These are phyloP conservation scores for Ogataea parapolymorpha DNA, from an alignment of 805 yeast species.

Conservation along the genomic window DNA sequence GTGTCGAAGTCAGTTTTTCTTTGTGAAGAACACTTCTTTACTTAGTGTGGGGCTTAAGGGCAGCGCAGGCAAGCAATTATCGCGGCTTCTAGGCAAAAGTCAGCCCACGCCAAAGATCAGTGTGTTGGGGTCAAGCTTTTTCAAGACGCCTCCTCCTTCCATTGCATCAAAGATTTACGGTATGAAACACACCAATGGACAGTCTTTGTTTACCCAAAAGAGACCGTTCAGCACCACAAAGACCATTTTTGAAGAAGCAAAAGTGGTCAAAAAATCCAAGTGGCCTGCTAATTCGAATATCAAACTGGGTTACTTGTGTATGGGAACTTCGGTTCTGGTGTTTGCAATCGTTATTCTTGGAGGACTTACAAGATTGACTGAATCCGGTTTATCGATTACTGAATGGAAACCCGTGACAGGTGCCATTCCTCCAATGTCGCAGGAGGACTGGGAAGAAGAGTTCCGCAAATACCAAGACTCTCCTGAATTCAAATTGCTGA, in stretches of 20 bases:
- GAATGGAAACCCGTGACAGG: slow-evolving; percentile 99
- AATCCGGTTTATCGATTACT: slow-evolving; percentile 92
- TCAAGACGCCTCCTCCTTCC: not conserved
- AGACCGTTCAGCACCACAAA: slow-evolving; percentile 18
- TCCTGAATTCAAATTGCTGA: slow-evolving; percentile 88
- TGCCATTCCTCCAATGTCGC: slow-evolving; percentile 78
- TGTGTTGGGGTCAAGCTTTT: not conserved
- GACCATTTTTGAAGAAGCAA: slow-evolving; percentile 1
- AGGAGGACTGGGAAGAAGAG: slow-evolving; percentile 82
- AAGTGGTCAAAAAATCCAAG: slow-evolving; percentile 11
- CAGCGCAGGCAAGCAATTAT: slow-evolving; percentile 5
- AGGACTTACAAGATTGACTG: slow-evolving; percentile 92
- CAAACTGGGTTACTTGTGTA: slow-evolving; percentile 79
- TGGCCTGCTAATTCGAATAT: slow-evolving; percentile 49
- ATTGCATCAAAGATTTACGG: slow-evolving; percentile 2
- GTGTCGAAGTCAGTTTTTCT: slow-evolving; percentile 55
- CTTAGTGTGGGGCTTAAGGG: slow-evolving; percentile 27
- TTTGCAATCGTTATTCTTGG: slow-evolving; percentile 97
- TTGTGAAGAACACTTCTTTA: slow-evolving; percentile 51
- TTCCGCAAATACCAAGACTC: slow-evolving; percentile 76
- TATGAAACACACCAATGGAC: not conserved
- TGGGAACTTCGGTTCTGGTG: slow-evolving; percentile 83
- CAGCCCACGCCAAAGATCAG: not conserved
- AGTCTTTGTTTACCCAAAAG: slow-evolving; percentile 2
- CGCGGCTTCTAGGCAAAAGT: not conserved